Evolutionary conservation across 176 grass and related monocot genomes (phyloP), one percentile per base, ranked within the genome.

Genomic region (Zea luxurians): DNA sequence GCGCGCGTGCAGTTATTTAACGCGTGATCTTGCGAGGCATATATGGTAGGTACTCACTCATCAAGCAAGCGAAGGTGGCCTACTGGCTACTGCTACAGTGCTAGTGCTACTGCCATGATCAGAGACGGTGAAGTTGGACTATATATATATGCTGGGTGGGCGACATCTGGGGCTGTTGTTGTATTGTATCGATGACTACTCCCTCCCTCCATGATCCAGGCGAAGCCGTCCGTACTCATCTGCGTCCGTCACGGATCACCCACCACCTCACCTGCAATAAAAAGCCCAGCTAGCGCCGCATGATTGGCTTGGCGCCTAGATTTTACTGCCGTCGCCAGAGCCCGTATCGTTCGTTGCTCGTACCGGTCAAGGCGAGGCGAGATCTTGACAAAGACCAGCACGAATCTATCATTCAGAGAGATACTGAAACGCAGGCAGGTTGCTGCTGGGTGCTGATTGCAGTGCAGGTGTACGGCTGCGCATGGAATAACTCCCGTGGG

Each of bases 261-360:
- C 27, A 27, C 27, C 27, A 27, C 27, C 27, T 27, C 27, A 27
- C 27, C 27, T 27, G 27, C 27, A 27, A 27, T 27, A 35, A 87
- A 87, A 77, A 78, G 73, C 48, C 73, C 17, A 59, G 79, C 42
- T 12, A 59, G 79, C 42, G 48, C 79, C 57, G 49, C 68, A 83
- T 82, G 59, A 87, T 73, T 49, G 49, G 38, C 66, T 27, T 27
- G 27, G 27, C 27, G 27, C 4, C 57, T 61, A 35, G 77, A 80
- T 75, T 86, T 86, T 68, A 68, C 83, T 75, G 34, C 43, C 57
- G 50, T 41, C 8, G 61, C 13, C 61, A 61, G 49, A 83, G 27
- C 27, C 27, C 27, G 27, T 27, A 27, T 27, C 27, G 27, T 27
- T 27, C 27, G 27, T 27, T 27, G 27, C 27, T 27, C 27, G 27